Conservation (phyloP, 2,329 filamentous ascomycete genomes). For the Alternaria ventricosa region DNA sequence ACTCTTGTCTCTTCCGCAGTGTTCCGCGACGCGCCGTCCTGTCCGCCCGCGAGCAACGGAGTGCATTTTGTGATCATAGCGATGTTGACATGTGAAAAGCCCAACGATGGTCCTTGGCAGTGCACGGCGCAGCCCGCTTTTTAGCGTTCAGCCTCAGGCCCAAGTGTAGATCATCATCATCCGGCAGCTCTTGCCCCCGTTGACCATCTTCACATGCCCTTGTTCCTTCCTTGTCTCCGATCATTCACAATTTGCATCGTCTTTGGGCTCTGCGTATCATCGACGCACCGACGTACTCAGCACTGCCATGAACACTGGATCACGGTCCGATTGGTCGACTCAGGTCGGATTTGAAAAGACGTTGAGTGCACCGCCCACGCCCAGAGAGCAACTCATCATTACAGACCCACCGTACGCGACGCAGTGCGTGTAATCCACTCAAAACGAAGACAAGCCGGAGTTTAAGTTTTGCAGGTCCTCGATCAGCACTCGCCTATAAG, state of each 20-base stretch:
- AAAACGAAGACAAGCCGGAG: not conserved
- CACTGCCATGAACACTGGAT: not conserved
- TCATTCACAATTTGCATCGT: constrained; percentile 3
- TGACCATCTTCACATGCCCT: not conserved
- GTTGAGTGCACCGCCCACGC: constrained; percentile 9
- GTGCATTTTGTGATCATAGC: constrained; percentile 1
- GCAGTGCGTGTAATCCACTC: not conserved
- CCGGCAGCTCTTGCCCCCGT: constrained; percentile 3
- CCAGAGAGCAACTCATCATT: not conserved
- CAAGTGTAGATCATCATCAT: constrained; percentile 11
- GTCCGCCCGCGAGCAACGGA: not conserved
- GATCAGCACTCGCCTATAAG: not conserved
- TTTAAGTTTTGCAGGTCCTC: not conserved
- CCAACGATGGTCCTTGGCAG: constrained; percentile 1
- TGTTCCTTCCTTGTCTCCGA: not conserved
- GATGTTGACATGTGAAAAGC: constrained; percentile 4
- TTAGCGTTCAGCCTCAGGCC: constrained; percentile 12
- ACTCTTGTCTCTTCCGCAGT: constrained; percentile 2
- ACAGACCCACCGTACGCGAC: constrained; percentile 6
- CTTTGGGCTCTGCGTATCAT: constrained; percentile 1
- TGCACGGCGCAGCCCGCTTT: constrained; percentile 10
- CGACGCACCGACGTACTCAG: not conserved
- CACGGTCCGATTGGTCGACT: constrained; percentile 2
- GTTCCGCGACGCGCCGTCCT: not conserved
- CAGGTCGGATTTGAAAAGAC: not conserved